A percentile compares a stretch with the other conserved stretches of the same genome.
phyloP scores from a whole-genome alignment of 2,329 filamentous ascomycete species.

The Aspergillus carbonarius region DNA sequence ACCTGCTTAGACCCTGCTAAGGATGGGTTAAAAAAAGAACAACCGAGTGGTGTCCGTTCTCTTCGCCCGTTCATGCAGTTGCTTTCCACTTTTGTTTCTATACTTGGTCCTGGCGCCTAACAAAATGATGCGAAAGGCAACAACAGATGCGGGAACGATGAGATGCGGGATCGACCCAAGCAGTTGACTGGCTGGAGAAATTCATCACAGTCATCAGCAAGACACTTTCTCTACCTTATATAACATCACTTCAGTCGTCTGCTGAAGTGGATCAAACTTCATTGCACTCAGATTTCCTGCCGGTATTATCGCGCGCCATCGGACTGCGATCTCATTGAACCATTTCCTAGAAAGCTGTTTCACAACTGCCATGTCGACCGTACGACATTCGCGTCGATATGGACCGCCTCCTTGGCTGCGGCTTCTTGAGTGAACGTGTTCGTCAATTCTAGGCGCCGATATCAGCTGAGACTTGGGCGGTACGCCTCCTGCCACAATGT shows the following conservation, averaged over 20 bases:
- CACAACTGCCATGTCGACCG: neutral
- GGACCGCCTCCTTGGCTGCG: neutral
- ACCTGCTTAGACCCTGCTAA: neutral
- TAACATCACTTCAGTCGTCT: neutral
- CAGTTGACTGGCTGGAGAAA: neutral
- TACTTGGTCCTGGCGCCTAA: neutral
- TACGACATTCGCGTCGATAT: neutral
- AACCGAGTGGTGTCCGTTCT: neutral
- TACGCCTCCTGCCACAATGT: neutral
- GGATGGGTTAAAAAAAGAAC: neutral
- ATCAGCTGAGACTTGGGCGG: neutral
- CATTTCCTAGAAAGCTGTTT: neutral
- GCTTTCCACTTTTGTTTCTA: neutral
- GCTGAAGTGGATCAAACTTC: neutral
- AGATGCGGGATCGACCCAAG: neutral
- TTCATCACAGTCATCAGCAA: neutral
- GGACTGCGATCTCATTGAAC: neutral
- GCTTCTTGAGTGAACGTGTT: neutral
- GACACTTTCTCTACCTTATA: neutral
- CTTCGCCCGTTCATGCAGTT: neutral
- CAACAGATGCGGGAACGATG: neutral
- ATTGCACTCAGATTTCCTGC: neutral
- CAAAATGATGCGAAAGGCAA: neutral
- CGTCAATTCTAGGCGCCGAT: neutral
- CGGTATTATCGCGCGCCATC: constrained; percentile 10